Evolutionary conservation across 2,329 filamentous ascomycete species (phyloP), one percentile per base, ranked within the genome.

Genomic region (Paecilomyces sp.): DNA sequence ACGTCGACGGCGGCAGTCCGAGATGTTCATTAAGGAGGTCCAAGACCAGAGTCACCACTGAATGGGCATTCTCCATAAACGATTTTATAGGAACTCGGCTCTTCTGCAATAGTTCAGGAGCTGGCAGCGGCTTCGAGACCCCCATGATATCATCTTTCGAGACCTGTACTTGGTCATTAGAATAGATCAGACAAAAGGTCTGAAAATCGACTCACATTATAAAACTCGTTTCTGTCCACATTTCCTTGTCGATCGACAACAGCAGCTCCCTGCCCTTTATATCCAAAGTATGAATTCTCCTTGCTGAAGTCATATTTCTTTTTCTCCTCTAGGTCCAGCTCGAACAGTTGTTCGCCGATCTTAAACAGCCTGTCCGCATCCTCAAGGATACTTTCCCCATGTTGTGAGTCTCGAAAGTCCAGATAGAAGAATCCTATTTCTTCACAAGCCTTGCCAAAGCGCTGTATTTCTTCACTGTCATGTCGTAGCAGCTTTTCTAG

Each of bases 401-500:
- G 61, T 2, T 68, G 63, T 1, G 67, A 67, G 55, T 67, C 67
- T 24, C 73, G 70, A 2, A 84, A 68, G 63, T 84, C 80, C 6
- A 85, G 73, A 63, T 85, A 85, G 72, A 84, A 85, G 71, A 85
- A 85, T 1, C 83, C 82, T 0, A 84, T 71, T 2, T 83, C 76
- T 50, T 74, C 70, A n/a, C 73, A 76, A n/a, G 75, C 74, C 34
- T 68, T 59, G 31, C 71, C 74, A 24, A 81, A 70, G 24, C 70
- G 69, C 9, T 68, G 56, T 5, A 68, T 64, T 65, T 79, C 78
- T 3, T 58, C 57, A 3, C 56, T 12, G 50, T 80, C 73, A 47
- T 70, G 65, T 1, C 66, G 65, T 25, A 76, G 63, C 34, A 81
- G 70, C 55, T 75, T 76, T 3, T 59, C 58, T 3, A 79, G 67